Evolutionary conservation across 768 basidiomycete species (phyloP), one percentile per base, ranked within the genome.

Genomic region (Fibroporia radiculosa): DNA sequence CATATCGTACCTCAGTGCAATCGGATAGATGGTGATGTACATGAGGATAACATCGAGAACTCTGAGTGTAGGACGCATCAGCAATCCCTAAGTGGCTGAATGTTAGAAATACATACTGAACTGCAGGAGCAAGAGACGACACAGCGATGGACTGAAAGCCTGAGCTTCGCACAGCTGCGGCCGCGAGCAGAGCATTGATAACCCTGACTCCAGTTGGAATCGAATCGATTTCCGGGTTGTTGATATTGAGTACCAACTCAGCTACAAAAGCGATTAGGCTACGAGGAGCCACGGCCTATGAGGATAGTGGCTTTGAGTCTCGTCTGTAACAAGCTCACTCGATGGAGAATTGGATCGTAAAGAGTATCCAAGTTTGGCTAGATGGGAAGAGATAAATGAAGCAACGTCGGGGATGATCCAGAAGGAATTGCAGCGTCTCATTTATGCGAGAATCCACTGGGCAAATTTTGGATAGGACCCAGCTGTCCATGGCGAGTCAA

Each of bases 391-490:
- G 73, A 61, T 90, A 86, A 16, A 91, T 80, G 56, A 84, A 93
- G 62, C 91, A 95, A 50, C 88, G 77, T 14, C 95, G 79, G 10
- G 95, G 93, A 59, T 97, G 95, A 56, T 96, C 91, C 6, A 98
- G 74, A 4, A 98, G 75, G 61, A 97, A 98, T 44, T 80, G 82
- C 1, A 95, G 69, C 0, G 90, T 87, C 62, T 93, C 89, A 31
- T 78, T 66, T 1, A 77, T 60, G 1, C 78, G 75, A 11, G 88
- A 88, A 0, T 62, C 57, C 0, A 56, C 53, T 3, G 80, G 76
- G 23, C 82, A 71, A 4, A 76, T 34, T 59, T 86, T 88, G 8
- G 78, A 73, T 26, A 83, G 55, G 5, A 61, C 61, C 91, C 91
- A 97, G 50, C 92, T 96, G 56, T 12, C 20, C 24, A 10, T 20